A percentile compares a stretch with the other conserved stretches of the same genome.
phyloP scores from a whole-genome alignment of 2,329 filamentous ascomycete species.

The Chaetomiaceae sp. region DNA sequence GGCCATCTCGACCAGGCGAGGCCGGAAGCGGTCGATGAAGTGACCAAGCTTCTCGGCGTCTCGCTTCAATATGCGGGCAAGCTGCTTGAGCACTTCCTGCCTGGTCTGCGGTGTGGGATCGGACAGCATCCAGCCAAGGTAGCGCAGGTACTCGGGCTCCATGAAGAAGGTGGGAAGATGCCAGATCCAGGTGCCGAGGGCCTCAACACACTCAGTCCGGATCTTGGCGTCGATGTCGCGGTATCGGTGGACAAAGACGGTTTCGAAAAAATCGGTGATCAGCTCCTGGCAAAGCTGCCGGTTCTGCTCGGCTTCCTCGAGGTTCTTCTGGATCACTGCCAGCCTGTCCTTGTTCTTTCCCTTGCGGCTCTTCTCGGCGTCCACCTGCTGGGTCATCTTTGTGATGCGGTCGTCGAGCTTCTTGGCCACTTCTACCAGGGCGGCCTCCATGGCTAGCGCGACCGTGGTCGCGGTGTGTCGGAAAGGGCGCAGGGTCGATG shows the following conservation, averaged over 20 bases:
- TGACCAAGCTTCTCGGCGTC: conserved; percentile 79
- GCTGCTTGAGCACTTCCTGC: conserved; percentile 79
- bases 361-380: conserved; percentile 67
- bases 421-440: conserved; percentile 53
- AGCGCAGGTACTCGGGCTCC: conserved; percentile 83
- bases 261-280: conserved; percentile 83
- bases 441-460: conserved; percentile 71
- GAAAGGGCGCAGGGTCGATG: conserved; percentile 80
- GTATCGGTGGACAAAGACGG: conserved; percentile 92
- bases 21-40: conserved; percentile 88
- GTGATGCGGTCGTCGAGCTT: conserved; percentile 56
- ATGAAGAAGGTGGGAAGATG: conserved; percentile 83
- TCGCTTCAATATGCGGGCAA: conserved; percentile 73
- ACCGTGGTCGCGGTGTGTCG: conserved; percentile 89
- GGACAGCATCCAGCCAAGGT: conserved; percentile 92
- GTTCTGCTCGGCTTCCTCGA: conserved; percentile 65
- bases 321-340: conserved; percentile 64
- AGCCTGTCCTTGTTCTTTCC: conserved; percentile 70
- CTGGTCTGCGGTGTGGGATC: conserved; percentile 71
- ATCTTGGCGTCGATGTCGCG: conserved; percentile 90
- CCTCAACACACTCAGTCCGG: conserved; percentile 79
- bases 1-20: conserved; percentile 87
- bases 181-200: conserved; percentile 84
- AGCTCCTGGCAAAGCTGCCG: conserved; percentile 65
- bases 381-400: conserved; percentile 71